Conservation (phyloP, 352 stramenopile species). For the Detonula confervacea region DNA sequence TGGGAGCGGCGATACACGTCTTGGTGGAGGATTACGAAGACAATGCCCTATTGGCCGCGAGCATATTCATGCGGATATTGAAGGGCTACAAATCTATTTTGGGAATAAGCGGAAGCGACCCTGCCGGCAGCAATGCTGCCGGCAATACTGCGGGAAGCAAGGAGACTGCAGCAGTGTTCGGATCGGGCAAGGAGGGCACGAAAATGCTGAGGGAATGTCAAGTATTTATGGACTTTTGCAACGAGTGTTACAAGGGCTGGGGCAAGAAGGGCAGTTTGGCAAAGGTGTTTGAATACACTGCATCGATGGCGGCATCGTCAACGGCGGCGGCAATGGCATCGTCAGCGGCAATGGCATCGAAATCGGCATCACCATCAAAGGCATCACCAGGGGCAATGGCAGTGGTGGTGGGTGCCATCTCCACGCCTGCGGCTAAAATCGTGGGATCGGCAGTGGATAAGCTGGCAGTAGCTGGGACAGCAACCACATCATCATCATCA, state of each 20-base stretch:
- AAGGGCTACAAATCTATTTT: constrained; percentile 7
- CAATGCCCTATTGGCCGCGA: constrained; percentile 91
- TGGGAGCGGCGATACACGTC: constrained; percentile 92
- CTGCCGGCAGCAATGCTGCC: not conserved
- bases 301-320: constrained; percentile 2
- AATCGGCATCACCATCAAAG: not conserved
- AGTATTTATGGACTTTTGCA: constrained; percentile 39
- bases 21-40: constrained; percentile 96
- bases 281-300: constrained; percentile 32
- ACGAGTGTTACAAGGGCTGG: constrained; percentile 36
- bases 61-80: constrained; percentile 21
- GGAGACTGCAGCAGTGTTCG: constrained; percentile 1
- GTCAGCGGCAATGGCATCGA: constrained; percentile 7
- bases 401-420: too few relatives aligned
- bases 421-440: too few relatives aligned
- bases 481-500: not conserved
- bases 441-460: not conserved
- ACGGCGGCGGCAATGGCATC: constrained; percentile 9
- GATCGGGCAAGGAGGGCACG: constrained; percentile 8
- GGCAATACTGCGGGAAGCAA: not conserved
- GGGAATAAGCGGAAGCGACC: not conserved
- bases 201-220: constrained; percentile 43
- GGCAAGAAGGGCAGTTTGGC: constrained; percentile 11
- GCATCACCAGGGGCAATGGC: too few relatives aligned
- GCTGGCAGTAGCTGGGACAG: not conserved